Percentiles rank a stretch among this genome's conserved stretches.
phyloP scores from a whole-genome alignment of 768 basidiomycete species.

The Mrakia hoshinonis region DNA sequence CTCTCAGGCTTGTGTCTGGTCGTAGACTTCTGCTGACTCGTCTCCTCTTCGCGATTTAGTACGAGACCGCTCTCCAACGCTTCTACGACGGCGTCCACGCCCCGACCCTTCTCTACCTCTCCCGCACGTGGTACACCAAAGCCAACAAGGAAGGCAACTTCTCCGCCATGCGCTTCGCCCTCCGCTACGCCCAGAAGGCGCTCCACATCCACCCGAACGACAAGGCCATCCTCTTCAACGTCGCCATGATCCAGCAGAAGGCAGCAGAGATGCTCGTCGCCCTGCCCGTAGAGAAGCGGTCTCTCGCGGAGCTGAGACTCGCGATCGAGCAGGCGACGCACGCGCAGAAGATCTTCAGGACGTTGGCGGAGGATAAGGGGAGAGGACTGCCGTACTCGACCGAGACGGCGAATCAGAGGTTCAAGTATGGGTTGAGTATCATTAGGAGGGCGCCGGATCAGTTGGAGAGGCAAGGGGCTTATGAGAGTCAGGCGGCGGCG shows the following conservation, averaged over 20 bases:
- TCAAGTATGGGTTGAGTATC: slow-evolving; percentile 81
- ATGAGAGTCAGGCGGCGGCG: slow-evolving; percentile 34
- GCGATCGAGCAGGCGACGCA: slow-evolving; percentile 73
- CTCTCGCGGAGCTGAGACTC: slow-evolving; percentile 65
- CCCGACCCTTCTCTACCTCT: slow-evolving; percentile 69
- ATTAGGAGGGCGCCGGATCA: slow-evolving; percentile 51
- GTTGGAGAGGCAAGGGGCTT: slow-evolving; percentile 32
- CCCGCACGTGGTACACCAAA: slow-evolving; percentile 89
- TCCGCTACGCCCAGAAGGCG: slow-evolving; percentile 74
- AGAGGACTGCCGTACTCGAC: slow-evolving; percentile 67
- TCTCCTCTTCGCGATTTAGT: slow-evolving; percentile 48
- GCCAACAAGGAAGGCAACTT: slow-evolving; percentile 83
- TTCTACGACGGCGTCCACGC: slow-evolving; percentile 68
- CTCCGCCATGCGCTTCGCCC: slow-evolving; percentile 68
- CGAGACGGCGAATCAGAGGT: slow-evolving; percentile 80
- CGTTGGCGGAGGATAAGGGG: slow-evolving; percentile 65
- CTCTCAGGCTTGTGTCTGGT: neutral
- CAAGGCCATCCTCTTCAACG: slow-evolving; percentile 85
- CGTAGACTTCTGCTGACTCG: slow-evolving; percentile 1
- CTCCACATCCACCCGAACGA: slow-evolving; percentile 74
- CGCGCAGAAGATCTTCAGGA: slow-evolving; percentile 78
- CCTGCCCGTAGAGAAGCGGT: slow-evolving; percentile 63
- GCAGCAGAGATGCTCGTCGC: slow-evolving; percentile 80
- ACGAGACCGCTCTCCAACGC: slow-evolving; percentile 77
- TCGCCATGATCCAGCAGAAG: slow-evolving; percentile 97